These are phyloP conservation scores for Psilocybe subaeruginosa DNA, from an alignment of 768 basidiomycete genomes.

Conservation along the genomic window DNA sequence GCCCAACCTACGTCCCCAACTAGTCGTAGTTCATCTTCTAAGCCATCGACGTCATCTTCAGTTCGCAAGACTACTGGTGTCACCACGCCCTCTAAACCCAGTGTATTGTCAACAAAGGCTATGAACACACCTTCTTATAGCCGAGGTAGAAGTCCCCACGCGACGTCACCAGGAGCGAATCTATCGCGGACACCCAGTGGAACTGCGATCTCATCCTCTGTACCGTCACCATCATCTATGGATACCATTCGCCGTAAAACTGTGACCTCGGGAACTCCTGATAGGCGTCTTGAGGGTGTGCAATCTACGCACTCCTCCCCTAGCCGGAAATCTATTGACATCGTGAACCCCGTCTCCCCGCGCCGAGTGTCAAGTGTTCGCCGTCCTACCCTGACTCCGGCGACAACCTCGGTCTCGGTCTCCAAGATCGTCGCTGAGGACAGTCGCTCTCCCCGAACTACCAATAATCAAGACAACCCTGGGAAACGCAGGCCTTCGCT, in stretches of 20 bases:
- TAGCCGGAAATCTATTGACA: constrained; percentile 58
- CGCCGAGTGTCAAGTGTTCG: constrained; percentile 46
- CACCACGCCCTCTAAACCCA: constrained; percentile 41
- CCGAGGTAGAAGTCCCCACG: constrained; percentile 61
- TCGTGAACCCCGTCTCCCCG: constrained; percentile 49
- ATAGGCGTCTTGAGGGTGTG: constrained; percentile 46
- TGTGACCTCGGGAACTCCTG: constrained; percentile 33
- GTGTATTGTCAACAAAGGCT: constrained; percentile 34
- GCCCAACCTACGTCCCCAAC: constrained; percentile 31
- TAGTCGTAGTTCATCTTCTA: constrained; percentile 33
- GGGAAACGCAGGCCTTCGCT: constrained; percentile 33
- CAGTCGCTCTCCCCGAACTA: constrained; percentile 28
- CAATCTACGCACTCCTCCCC: constrained; percentile 66
- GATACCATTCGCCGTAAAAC: constrained; percentile 56
- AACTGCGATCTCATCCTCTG: constrained; percentile 44
- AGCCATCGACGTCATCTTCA: constrained; percentile 33
- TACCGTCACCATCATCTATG: constrained; percentile 47
- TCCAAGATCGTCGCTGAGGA: constrained; percentile 42
- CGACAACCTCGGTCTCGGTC: constrained; percentile 41
- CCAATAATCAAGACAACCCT: constrained; percentile 16
- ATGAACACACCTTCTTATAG: constrained; percentile 32
- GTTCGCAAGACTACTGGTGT: constrained; percentile 53
- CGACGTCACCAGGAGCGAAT: constrained; percentile 38
- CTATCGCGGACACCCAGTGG: constrained; percentile 43
- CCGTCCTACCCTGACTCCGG: constrained; percentile 47